Evolutionary conservation across 208 protist genomes (phyloP), one percentile per base, ranked within the genome.

Genomic region (Crithidia sp.): DNA sequence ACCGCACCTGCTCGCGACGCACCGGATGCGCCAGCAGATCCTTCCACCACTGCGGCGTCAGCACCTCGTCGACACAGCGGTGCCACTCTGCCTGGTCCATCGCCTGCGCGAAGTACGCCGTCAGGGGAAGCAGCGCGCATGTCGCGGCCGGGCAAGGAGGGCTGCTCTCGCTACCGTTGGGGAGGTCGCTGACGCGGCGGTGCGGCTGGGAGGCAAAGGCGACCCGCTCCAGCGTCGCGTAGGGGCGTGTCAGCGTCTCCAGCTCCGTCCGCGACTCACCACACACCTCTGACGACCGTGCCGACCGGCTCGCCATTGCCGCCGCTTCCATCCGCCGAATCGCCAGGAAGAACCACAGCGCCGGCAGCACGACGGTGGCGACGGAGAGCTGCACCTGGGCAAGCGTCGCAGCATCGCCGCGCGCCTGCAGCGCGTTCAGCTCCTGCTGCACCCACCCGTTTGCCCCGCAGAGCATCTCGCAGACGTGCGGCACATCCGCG

Each of bases 281-380:
- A 10, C 55, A 19, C 37, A n/a, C 16, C 17, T 17, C 17, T 41
- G 63, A 52, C 59, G 53, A 39, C 8, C n/a, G 19, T n/a, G 39
- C 59, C 10, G 7, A 43, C 12, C 40, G 44, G 17, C 19, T 16
- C 16, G 41, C 17, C 52, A 69, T 28, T 28, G 28, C 52, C 49
- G 76, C 70, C 39, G 43, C 69, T 37, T 57, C 54, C 8, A 72
- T 55, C 7, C 79, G 69, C 54, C 82, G 82, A 10, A 90, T 59
- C 9, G 75, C 71, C 40, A 85, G 63, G 65, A 71, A 90, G 82
- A 83, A 90, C 85, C 85, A 90, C 80, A 90, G 53, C 40, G 58
- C 43, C 43, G 85, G 82, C 67, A 90, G 19, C 63, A 83, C 77
- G 10, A 76, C 37, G 12, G 76, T 81, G 13, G 65, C 78, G 52